Percentiles rank a stretch among this genome's conserved stretches.
These are phyloP conservation scores for Amylostereum chailletii DNA, from an alignment of 1,284 basidiomycete genomes.

Conservation along the genomic window DNA sequence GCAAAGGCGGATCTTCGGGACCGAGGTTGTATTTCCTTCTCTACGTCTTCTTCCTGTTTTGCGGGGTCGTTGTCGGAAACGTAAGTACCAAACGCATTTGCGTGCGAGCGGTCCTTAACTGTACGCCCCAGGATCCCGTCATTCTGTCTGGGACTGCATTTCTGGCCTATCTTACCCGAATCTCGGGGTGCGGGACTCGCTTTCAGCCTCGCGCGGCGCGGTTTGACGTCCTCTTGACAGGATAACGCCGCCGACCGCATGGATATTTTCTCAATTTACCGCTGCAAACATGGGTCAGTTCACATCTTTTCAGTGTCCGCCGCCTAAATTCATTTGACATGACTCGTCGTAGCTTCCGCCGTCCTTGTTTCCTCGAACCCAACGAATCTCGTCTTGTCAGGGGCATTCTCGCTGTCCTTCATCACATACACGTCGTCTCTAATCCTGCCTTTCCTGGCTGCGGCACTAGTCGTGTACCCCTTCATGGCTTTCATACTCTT, in stretches of 20 bases:
- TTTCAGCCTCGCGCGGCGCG: slow-evolving; percentile 29
- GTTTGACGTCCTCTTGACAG: slow-evolving; percentile 29
- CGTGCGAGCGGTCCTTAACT: background rate
- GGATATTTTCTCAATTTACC: slow-evolving; percentile 64
- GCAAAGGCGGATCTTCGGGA: slow-evolving; percentile 66
- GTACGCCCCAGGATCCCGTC: slow-evolving; percentile 56
- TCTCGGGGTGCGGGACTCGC: slow-evolving; percentile 40
- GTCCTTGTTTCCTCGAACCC: slow-evolving; percentile 58
- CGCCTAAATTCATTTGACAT: background rate
- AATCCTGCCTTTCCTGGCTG: slow-evolving; percentile 61
- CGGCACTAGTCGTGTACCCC: slow-evolving; percentile 44
- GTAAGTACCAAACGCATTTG: slow-evolving; percentile 19
- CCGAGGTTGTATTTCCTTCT: slow-evolving; percentile 49
- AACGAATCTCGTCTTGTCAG: slow-evolving; percentile 63
- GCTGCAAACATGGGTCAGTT: slow-evolving; percentile 75
- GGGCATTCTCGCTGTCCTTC: slow-evolving; percentile 38
- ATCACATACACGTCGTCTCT: slow-evolving; percentile 54
- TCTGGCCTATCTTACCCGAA: slow-evolving; percentile 77
- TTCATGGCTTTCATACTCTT: slow-evolving; percentile 44
- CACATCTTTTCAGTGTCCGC: slow-evolving; percentile 20
- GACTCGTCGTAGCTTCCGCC: slow-evolving; percentile 20
- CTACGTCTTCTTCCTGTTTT: slow-evolving; percentile 37
- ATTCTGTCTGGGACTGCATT: slow-evolving; percentile 84
- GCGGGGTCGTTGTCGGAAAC: slow-evolving; percentile 83
- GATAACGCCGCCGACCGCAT: slow-evolving; percentile 50